Evolutionary conservation across 2,329 filamentous ascomycete genomes (phyloP).

Genomic region (Trichophyton schoenleinii): DNA sequence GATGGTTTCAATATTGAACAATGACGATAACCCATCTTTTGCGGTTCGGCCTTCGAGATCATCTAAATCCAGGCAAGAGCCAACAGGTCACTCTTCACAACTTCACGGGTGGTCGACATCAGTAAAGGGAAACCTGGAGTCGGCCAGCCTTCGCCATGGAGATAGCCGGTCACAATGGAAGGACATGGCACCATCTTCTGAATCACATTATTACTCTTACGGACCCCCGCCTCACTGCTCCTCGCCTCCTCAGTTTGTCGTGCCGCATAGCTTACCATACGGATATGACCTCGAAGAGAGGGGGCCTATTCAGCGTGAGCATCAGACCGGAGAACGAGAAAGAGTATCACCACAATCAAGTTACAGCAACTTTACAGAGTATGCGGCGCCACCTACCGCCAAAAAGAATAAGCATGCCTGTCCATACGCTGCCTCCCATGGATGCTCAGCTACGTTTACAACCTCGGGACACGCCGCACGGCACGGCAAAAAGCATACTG

Average conservation of each 20-base stretch:
- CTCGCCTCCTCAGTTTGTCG: not conserved
- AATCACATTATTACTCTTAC: not conserved
- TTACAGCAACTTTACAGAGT: slow-evolving; percentile 17
- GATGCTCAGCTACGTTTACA: slow-evolving; percentile 51
- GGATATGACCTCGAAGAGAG: not conserved
- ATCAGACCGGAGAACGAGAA: slow-evolving; percentile 14
- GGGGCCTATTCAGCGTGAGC: not conserved
- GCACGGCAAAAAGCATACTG: slow-evolving; percentile 56
- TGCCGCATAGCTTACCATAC: not conserved
- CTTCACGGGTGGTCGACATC: slow-evolving; percentile 5
- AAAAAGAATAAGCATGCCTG: slow-evolving; percentile 55
- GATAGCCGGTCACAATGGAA: not conserved
- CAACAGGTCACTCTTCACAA: slow-evolving; percentile 6
- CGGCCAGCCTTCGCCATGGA: not conserved
- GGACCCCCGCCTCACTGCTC: not conserved
- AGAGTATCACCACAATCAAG: slow-evolving; percentile 20
- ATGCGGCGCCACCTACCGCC: slow-evolving; percentile 16
- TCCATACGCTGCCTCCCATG: slow-evolving; percentile 47
- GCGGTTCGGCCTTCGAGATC: slow-evolving; percentile 25
- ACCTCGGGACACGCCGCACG: slow-evolving; percentile 56
- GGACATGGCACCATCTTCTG: not conserved
- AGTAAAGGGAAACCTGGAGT: not conserved
- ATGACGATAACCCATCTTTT: slow-evolving; percentile 37
- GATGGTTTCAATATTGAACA: slow-evolving; percentile 35
- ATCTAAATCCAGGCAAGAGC: slow-evolving; percentile 2